These are phyloP conservation scores for Epichloe gansuensis DNA, from an alignment of 2,329 filamentous ascomycete species.

Conservation along the genomic window DNA sequence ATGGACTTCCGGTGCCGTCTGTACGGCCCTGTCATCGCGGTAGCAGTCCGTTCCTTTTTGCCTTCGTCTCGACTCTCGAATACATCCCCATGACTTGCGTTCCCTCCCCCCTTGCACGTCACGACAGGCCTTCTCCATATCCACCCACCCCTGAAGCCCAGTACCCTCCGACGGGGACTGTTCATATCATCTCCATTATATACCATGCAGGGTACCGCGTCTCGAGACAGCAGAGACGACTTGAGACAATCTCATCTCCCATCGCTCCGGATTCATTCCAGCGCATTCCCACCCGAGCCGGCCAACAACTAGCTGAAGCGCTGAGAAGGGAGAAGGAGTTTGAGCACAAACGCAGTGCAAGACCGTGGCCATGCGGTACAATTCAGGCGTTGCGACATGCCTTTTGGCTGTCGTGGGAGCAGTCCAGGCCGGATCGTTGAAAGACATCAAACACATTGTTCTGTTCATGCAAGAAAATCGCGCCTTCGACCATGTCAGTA, in stretches of 20 bases:
- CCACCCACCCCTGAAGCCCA: neutral
- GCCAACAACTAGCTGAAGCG: too few species aligned
- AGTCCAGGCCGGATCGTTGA: slow-evolving; percentile 25
- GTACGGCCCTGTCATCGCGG: neutral
- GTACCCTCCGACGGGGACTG: too few species aligned
- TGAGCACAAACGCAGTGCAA: neutral
- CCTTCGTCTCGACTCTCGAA: neutral
- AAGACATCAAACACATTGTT: slow-evolving; percentile 43
- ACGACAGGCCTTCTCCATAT: neutral
- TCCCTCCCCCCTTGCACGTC: neutral
- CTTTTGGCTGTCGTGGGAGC: slow-evolving; percentile 11
- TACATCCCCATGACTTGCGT: neutral
- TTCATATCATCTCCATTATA: neutral
- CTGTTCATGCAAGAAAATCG: slow-evolving; percentile 40
- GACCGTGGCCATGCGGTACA: neutral
- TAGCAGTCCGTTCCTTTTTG: too few species aligned
- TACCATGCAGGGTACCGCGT: neutral
- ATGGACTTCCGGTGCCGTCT: too few species aligned
- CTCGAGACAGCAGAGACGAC: neutral
- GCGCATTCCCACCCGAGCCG: too few species aligned
- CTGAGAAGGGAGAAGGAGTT: neutral
- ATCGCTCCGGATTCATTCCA: neutral
- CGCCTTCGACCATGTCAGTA: slow-evolving; percentile 20
- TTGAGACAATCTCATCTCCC: neutral
- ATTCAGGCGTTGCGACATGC: neutral